Evolutionary conservation across 2,329 filamentous ascomycete genomes (phyloP).

Genomic region (Fusarium armeniacum): DNA sequence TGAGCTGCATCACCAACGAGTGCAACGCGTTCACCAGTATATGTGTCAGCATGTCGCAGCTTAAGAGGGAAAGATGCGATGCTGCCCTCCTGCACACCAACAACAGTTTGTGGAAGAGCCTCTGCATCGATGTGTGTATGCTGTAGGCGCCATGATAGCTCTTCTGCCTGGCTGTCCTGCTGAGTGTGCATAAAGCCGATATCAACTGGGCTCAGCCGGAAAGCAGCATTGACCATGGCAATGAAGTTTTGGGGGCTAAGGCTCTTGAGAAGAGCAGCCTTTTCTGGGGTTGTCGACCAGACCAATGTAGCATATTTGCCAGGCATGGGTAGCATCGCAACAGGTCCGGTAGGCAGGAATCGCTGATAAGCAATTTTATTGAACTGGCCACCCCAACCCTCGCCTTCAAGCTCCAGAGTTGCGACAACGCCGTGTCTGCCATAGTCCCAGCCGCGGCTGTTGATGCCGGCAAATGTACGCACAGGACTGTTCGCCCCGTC

Average conservation of each 20-base stretch:
- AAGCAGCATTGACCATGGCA: slow-evolving; percentile 93
- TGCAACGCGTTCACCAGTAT: slow-evolving; percentile 89
- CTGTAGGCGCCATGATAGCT: slow-evolving; percentile 84
- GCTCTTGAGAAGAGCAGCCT: slow-evolving; percentile 83
- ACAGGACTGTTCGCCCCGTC: slow-evolving; percentile 97
- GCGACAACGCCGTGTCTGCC: slow-evolving; percentile 91
- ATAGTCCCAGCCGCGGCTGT: slow-evolving; percentile 93
- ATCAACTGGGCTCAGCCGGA: slow-evolving; percentile 84
- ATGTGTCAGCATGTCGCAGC: slow-evolving; percentile 93
- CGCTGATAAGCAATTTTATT: slow-evolving; percentile 90
- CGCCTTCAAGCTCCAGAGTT: slow-evolving; percentile 79
- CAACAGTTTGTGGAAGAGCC: slow-evolving; percentile 74
- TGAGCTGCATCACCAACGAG: slow-evolving; percentile 96
- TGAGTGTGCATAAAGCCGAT: slow-evolving; percentile 84
- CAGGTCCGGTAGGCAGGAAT: slow-evolving; percentile 91
- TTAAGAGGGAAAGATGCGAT: slow-evolving; percentile 92
- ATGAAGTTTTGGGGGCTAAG: slow-evolving; percentile 80
- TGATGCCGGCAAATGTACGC: slow-evolving; percentile 87
- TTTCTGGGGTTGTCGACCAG: slow-evolving; percentile 90
- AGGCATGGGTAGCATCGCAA: slow-evolving; percentile 91
- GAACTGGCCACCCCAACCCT: slow-evolving; percentile 66
- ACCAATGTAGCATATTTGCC: slow-evolving; percentile 87
- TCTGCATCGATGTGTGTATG: slow-evolving; percentile 72
- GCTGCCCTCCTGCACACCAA: slow-evolving; percentile 80
- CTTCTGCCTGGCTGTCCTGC: slow-evolving; percentile 72